Conservation (phyloP, 345 rosid genomes). For the Eucalyptus cloeziana region DNA sequence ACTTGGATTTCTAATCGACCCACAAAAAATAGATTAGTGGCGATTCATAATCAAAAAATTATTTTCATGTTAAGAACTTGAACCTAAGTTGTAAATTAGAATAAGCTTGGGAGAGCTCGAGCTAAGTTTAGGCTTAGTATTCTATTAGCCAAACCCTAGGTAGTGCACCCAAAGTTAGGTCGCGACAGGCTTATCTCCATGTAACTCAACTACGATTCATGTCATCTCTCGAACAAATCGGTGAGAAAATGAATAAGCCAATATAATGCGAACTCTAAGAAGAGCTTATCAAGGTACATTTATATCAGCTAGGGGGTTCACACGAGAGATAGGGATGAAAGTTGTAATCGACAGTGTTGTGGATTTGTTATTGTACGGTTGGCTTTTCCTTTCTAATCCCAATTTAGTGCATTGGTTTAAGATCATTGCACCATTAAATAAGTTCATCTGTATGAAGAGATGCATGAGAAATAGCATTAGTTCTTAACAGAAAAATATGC, state of each 20-base stretch:
- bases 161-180: too few species aligned
- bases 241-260: neutral
- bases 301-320: neutral
- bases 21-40: too few species aligned
- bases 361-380: neutral
- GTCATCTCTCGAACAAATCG: neutral
- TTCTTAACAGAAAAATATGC: too few species aligned
- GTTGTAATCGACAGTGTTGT: neutral
- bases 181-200: neutral
- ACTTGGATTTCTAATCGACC: too few species aligned
- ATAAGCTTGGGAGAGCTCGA: too few species aligned
- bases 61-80: too few species aligned
- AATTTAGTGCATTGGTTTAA: neutral
- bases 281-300: neutral
- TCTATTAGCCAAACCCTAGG: too few species aligned
- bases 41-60: too few species aligned
- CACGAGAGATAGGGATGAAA: neutral
- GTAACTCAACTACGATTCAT: neutral
- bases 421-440: neutral
- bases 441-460: neutral
- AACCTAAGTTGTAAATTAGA: too few species aligned
- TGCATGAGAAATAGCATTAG: too few species aligned
- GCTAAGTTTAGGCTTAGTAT: too few species aligned
- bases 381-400: neutral
- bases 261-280: neutral